phyloP scores from a whole-genome alignment of 2,329 filamentous ascomycete genomes.

The Emergomyces orientalis region DNA sequence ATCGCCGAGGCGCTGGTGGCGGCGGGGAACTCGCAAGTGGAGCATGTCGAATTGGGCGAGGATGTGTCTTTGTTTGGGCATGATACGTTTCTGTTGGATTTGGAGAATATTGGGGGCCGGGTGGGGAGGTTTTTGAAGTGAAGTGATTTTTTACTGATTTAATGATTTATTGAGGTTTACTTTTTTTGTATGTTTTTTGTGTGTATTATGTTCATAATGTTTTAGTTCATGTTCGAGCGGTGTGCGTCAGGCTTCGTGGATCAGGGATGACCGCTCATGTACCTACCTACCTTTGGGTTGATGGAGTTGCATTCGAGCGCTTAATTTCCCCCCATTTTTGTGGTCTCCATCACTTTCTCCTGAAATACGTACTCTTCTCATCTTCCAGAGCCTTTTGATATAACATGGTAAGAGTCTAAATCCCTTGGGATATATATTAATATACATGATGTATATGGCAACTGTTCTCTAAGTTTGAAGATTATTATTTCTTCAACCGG shows the following conservation, averaged over 20 bases:
- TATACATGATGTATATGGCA: not conserved
- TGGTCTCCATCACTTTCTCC: not conserved
- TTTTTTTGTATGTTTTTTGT: not conserved
- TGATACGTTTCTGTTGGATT: slow-evolving; percentile 87
- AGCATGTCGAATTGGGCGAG: slow-evolving; percentile 84
- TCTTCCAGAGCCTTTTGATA: not conserved
- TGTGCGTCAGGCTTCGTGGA: no score
- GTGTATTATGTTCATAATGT: not conserved
- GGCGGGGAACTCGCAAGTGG: slow-evolving; percentile 70
- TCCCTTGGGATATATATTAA: not conserved
- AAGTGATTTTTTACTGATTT: slow-evolving; percentile 12
- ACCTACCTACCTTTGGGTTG: not conserved
- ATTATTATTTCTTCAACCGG: not conserved
- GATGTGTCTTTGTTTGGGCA: slow-evolving; percentile 93
- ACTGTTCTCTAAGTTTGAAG: no score
- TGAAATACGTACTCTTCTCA: not conserved
- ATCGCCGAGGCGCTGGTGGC: slow-evolving; percentile 73
- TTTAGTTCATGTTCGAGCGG: not conserved
- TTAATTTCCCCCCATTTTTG: not conserved
- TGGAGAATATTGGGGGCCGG: slow-evolving; percentile 82
- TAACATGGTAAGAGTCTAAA: not conserved
- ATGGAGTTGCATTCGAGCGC: not conserved
- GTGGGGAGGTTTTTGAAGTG: slow-evolving; percentile 68
- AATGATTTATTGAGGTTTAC: not conserved
- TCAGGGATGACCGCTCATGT: not conserved